Conservation (phyloP, 331 rosid species). For the Phaseolus coccineus region DNA sequence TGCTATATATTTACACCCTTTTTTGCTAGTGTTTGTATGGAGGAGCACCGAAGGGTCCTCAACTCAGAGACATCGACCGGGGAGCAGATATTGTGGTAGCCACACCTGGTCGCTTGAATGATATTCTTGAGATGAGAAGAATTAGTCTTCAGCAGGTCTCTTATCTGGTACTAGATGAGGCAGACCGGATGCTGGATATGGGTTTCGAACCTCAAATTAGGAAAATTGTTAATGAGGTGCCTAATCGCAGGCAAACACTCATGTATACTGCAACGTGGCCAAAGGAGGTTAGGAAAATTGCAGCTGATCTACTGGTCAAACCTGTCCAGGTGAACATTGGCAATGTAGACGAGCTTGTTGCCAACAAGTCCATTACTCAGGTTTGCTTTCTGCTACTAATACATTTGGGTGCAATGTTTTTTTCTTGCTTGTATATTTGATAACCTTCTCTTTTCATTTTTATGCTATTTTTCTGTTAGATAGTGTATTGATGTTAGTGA, state of each 20-base stretch:
- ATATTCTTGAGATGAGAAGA: slow-evolving; percentile 97
- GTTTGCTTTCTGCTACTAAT: slow-evolving; percentile 50
- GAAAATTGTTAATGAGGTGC: slow-evolving; percentile 96
- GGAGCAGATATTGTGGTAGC: slow-evolving; percentile 98
- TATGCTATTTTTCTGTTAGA: neutral
- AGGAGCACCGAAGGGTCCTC: slow-evolving; percentile 99
- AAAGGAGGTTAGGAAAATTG: slow-evolving; percentile 96
- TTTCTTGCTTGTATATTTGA: neutral
- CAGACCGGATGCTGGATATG: slow-evolving; percentile 99
- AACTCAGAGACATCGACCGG: slow-evolving; percentile 90
- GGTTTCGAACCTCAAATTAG: slow-evolving; percentile 99
- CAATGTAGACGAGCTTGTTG: slow-evolving; percentile 96
- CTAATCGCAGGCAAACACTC: slow-evolving; percentile 92
- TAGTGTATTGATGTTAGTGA: neutral
- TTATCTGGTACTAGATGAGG: slow-evolving; percentile 95
- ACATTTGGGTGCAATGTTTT: slow-evolving; percentile 9
- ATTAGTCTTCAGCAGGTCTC: slow-evolving; percentile 91
- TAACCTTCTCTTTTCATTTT: neutral
- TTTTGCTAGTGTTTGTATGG: slow-evolving; percentile 89
- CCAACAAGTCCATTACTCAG: slow-evolving; percentile 96
- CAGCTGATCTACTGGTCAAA: slow-evolving; percentile 91
- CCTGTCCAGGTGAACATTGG: slow-evolving; percentile 99
- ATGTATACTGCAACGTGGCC: slow-evolving; percentile 99
- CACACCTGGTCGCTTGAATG: slow-evolving; percentile 99
- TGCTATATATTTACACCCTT: neutral